These are phyloP conservation scores for Ceriops tagal DNA, from an alignment of 345 rosid species.

Conservation along the genomic window DNA sequence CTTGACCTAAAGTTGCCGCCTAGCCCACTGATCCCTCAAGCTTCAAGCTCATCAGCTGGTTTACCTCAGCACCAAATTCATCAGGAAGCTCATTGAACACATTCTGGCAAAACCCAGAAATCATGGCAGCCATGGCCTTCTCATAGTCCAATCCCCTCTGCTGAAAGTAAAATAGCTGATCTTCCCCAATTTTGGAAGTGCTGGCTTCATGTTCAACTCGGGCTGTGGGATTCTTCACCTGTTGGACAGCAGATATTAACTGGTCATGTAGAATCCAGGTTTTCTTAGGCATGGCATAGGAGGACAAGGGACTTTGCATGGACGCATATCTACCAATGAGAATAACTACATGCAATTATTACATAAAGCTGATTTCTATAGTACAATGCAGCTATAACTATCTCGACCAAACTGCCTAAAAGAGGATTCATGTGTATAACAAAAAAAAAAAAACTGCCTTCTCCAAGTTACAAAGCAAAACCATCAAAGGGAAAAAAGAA, in stretches of 20 bases:
- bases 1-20: background rate
- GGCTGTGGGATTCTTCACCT: slow-evolving; percentile 89
- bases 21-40: slow-evolving; percentile 96
- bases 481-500: background rate
- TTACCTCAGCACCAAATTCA: slow-evolving; percentile 89
- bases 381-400: too few species aligned
- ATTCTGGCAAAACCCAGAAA: slow-evolving; percentile 85
- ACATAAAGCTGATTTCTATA: too few species aligned
- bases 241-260: slow-evolving; percentile 12
- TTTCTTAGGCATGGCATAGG: background rate
- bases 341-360: too few species aligned
- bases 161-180: slow-evolving; percentile 95
- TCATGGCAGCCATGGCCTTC: slow-evolving; percentile 97
- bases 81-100: slow-evolving; percentile 92
- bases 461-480: too few species aligned
- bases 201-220: slow-evolving; percentile 93
- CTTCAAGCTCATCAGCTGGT: slow-evolving; percentile 89
- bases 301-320: background rate
- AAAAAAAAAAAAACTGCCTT: too few species aligned
- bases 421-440: too few species aligned
- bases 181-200: slow-evolving; percentile 91
- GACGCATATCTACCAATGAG: too few species aligned
- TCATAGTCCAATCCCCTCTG: slow-evolving; percentile 92
- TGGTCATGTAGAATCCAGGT: background rate
- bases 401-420: too few species aligned